These are phyloP conservation scores for Sporothrix curviconia DNA, from an alignment of 2,329 filamentous ascomycete species.

Conservation along the genomic window DNA sequence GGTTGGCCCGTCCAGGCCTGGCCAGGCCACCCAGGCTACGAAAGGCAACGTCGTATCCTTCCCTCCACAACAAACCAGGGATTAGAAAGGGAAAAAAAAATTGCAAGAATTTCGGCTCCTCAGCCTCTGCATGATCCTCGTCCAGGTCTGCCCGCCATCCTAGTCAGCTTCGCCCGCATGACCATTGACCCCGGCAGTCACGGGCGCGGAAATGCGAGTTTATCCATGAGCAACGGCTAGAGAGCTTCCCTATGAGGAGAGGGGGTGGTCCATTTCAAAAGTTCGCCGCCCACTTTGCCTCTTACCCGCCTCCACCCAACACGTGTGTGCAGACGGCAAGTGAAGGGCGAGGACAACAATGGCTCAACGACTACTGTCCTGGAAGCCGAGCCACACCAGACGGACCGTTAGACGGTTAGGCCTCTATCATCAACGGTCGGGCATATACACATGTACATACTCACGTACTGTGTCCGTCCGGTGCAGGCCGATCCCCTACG, in stretches of 20 bases:
- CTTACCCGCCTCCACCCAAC: no score
- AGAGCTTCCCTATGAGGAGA: no score
- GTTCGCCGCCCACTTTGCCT: background rate
- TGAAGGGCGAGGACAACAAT: background rate
- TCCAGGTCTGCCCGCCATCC: constrained; percentile 14
- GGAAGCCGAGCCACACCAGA: no score
- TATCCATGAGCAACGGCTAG: constrained; percentile 3
- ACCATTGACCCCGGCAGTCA: constrained; percentile 11
- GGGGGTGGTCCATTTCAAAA: constrained; percentile 1
- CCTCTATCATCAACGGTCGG: no score
- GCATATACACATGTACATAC: no score
- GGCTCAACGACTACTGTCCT: no score
- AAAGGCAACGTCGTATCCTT: background rate
- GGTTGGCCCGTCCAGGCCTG: no score
- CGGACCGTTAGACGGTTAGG: no score
- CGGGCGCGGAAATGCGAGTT: constrained; percentile 7
- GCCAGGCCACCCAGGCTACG: background rate
- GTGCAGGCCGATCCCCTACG: no score
- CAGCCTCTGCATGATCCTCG: constrained; percentile 18
- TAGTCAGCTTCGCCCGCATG: constrained; percentile 10
- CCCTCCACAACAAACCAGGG: background rate
- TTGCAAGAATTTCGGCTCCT: constrained; percentile 15
- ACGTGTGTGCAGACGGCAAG: background rate
- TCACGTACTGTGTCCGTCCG: no score
- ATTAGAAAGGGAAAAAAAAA: background rate